These are phyloP conservation scores for Fusarium sp. DNA, from an alignment of 2,329 filamentous ascomycete genomes.

Conservation along the genomic window DNA sequence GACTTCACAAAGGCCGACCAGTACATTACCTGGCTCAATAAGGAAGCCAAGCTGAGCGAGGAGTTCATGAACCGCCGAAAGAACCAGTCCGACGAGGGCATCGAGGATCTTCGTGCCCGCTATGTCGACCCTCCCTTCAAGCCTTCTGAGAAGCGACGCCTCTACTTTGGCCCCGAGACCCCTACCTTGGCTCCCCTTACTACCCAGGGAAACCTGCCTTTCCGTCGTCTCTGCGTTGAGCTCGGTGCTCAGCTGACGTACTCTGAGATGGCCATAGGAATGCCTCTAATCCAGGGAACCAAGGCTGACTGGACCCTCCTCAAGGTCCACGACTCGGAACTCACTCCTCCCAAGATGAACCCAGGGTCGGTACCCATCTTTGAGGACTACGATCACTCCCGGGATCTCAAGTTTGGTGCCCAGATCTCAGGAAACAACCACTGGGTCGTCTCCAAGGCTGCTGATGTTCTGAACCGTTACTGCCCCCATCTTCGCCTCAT, in stretches of 20 bases:
- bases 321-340: conserved; percentile 90
- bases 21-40: conserved; percentile 82
- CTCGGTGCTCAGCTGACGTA: conserved; percentile 94
- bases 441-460: conserved; percentile 89
- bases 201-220: conserved; percentile 96
- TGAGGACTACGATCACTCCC: conserved; percentile 82
- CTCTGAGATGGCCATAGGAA: conserved; percentile 96
- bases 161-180: conserved; percentile 96
- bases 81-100: conserved; percentile 57
- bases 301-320: conserved; percentile 95
- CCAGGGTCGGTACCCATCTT: conserved; percentile 67
- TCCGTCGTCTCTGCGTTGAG: conserved; percentile 88
- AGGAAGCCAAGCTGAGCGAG: conserved; percentile 61
- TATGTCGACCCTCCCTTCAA: conserved; percentile 89
- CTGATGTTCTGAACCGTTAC: conserved; percentile 81
- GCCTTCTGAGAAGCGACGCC: conserved; percentile 90
- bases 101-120: conserved; percentile 79
- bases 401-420: conserved; percentile 88
- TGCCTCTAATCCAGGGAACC: conserved; percentile 89
- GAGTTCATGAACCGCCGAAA: conserved; percentile 56
- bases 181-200: conserved; percentile 94
- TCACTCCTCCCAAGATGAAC: conserved; percentile 75
- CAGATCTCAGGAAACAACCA: conserved; percentile 95
- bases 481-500: conserved; percentile 89
- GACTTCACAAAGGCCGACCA: conserved; percentile 79